Evolutionary conservation across 495 filamentous ascomycete genomes (phyloP), one percentile per base, ranked within the genome.

Genomic region (Pyrenula aspistea): DNA sequence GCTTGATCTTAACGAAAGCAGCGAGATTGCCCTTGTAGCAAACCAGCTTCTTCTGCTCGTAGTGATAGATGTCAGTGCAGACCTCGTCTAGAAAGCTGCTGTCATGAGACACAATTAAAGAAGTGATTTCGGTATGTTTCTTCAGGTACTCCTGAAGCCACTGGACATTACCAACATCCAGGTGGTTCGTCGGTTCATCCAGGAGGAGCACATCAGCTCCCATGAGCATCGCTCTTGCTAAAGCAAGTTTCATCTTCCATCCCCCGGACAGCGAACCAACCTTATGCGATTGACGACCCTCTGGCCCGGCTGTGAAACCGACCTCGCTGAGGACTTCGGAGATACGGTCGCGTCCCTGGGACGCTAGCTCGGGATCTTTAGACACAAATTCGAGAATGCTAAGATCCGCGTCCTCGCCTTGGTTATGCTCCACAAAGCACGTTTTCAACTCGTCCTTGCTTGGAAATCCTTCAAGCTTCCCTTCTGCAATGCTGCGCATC

Each of bases 181-280:
- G 75, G 69, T 98, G 93, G 78, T 98, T 98, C 67, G 93, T 98
- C 68, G 93, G 93, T 83, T 98, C 93, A 79, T 99, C 93, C 25
- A 99, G 83, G 31, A 99, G 73, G 36, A 99, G 76, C 49, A 99
- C 92, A 70, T 99, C 92, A 36, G 93, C 93, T 67, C 85, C 87
- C 79, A 88, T 86, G 60, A 99, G 79, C 93, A 99, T 97, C 58
- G 93, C 93, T 64, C 93, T 83, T 54, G 94, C 93, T 62, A 99
- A 77, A 56, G 93, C 93, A 56, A 99, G 74, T 83, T 99, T 99
- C 93, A 99, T 99, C 82, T 99, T 97, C 93, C 93, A 99, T 65
- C 93, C 93, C 68, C 93, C 93, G n/a, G 93, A 99, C 20, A 97
- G 76, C 24, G 91, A 95, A 57, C 93, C 92, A 55, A 97, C 94